These are phyloP conservation scores for Diaporthe vexans DNA, from an alignment of 2,329 filamentous ascomycete species.

Conservation along the genomic window DNA sequence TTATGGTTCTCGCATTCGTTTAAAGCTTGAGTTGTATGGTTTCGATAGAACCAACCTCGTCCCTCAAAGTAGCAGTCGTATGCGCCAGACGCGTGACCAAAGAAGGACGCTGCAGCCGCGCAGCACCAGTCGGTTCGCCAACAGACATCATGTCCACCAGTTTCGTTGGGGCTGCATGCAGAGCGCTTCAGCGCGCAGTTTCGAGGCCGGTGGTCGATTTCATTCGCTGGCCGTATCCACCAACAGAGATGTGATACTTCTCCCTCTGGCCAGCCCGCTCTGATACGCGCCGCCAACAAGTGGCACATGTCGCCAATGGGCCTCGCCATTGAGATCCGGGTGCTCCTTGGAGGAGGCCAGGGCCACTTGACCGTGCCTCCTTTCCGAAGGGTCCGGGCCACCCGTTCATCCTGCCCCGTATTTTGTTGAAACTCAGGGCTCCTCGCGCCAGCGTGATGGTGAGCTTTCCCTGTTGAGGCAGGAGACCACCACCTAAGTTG, in stretches of 20 bases:
- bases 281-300: neutral
- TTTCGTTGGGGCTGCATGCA: neutral
- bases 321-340: neutral
- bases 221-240: neutral
- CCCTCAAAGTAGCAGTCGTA: neutral
- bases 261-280: neutral
- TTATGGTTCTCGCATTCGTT: neutral
- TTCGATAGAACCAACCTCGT: neutral
- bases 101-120: neutral
- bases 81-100: neutral
- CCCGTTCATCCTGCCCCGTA: too few species aligned
- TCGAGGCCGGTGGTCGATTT: neutral
- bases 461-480: neutral
- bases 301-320: neutral
- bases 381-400: too few species aligned
- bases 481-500: neutral
- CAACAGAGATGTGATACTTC: neutral
- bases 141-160: neutral
- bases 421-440: neutral
- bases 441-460: too few species aligned
- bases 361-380: neutral
- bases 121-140: neutral
- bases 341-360: neutral
- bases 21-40: too few species aligned
- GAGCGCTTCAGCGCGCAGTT: neutral